Conservation (phyloP, 192 early-diverging fungal species). For the Backusella westeae region DNA sequence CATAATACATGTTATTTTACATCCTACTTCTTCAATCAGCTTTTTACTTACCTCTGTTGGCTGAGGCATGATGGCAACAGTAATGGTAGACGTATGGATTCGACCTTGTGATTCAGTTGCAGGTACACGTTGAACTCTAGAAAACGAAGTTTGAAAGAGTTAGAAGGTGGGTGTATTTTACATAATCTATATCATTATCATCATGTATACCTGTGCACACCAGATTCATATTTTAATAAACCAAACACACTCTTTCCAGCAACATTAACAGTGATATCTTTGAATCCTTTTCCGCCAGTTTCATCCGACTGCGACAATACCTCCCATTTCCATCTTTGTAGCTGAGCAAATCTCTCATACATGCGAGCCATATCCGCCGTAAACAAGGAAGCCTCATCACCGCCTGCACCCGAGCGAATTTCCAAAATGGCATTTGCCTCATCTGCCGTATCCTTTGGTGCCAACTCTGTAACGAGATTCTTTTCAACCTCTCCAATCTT, state of each 20-base stretch:
- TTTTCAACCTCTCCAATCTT: conserved; percentile 45
- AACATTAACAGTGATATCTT: conserved; percentile 65
- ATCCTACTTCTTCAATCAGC: not conserved
- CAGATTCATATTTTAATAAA: conserved; percentile 75
- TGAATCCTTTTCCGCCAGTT: conserved; percentile 43
- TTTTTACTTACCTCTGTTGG: conserved; percentile 53
- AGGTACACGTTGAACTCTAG: conserved; percentile 77
- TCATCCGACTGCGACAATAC: conserved; percentile 48
- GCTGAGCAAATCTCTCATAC: conserved; percentile 70
- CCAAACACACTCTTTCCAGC: conserved; percentile 73
- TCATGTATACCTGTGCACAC: conserved; percentile 55
- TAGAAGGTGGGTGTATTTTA: no score
- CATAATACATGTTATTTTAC: not conserved
- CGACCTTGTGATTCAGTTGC: conserved; percentile 76
- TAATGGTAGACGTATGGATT: conserved; percentile 76
- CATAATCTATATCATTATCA: no score
- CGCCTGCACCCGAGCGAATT: conserved; percentile 76
- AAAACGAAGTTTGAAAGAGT: not conserved
- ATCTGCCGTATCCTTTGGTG: conserved; percentile 70
- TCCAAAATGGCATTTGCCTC: conserved; percentile 70
- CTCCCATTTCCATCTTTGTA: conserved; percentile 65
- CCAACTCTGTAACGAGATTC: conserved; percentile 53
- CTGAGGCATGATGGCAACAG: conserved; percentile 76
- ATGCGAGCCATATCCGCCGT: conserved; percentile 66
- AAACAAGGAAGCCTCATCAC: conserved; percentile 77